Conservation (phyloP, 164 flowering plant genomes). For the Amborella trichopoda region DNA sequence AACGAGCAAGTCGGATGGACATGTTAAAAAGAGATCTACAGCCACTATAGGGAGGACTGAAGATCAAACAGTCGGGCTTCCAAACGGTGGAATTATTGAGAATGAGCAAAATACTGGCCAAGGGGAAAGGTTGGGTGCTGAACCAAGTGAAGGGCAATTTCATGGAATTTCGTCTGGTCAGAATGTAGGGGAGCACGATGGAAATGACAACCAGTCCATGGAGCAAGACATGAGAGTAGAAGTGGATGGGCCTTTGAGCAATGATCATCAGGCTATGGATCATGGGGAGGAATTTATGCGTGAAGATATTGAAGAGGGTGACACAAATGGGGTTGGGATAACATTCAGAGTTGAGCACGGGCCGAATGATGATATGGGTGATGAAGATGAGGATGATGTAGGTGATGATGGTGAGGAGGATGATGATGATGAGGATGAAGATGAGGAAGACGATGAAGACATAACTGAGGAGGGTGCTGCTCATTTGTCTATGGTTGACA, state of each 20-base stretch:
- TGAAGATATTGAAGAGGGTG: conserved; percentile 65
- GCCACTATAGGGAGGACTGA: conserved; percentile 41
- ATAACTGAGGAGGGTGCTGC: conserved; percentile 82
- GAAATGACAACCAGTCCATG: conserved; percentile 19
- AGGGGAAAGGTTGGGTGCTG: conserved; percentile 20
- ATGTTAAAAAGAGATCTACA: conserved; percentile 41
- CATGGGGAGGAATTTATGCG: conserved; percentile 54
- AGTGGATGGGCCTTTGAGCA: conserved; percentile 26
- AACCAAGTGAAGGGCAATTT: conserved; percentile 22
- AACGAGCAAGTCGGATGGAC: conserved; percentile 42
- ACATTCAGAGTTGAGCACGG: conserved; percentile 60
- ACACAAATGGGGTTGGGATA: conserved; percentile 51
- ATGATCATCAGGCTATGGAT: conserved; percentile 27
- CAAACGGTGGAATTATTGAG: conserved; percentile 21
- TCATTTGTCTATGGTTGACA: conserved; percentile 83
- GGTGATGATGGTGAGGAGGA: conserved; percentile 78
- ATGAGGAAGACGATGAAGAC: conserved; percentile 70
- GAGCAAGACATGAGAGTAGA: conserved; percentile 59
- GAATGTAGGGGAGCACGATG: conserved; percentile 25
- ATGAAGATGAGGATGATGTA: conserved; percentile 76
- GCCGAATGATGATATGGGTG: conserved; percentile 71
- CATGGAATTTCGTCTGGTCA: conserved; percentile 24
- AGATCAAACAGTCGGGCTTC: conserved; percentile 23
- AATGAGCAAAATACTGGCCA: conserved; percentile 25
- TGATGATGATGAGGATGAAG: conserved; percentile 74